Base-by-base conservation (phyloP, 2,329 filamentous ascomycete species). In the Ceratocystiopsis sp. region DNA sequence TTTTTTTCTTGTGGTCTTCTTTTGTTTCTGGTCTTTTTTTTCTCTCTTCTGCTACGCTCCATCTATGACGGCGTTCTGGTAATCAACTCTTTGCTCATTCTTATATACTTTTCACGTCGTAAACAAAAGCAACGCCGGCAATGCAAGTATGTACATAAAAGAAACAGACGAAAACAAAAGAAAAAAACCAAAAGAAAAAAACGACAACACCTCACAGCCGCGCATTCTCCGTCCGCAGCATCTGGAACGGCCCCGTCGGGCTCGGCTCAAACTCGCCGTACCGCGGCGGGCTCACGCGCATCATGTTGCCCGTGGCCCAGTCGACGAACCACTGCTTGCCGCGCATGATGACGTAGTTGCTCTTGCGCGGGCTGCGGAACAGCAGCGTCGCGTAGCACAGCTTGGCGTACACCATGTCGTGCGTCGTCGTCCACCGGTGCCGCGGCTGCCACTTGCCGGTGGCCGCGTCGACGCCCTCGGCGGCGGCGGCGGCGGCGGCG, bases 271-370 rank as follows among this genome's bases (percentile, higher is more conserved):
- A 59, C 51, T 73, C 69, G 36, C 67, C 67, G 51, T 75, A 75
- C 6, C 61, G 61, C 2, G 71, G 71, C 12, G 71, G 71, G 16
- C 67, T 58, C 17, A 72, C 68, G 15, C 67, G 61, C 25, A 66
- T 61, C 64, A 73, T 69, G 44, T 64, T 64, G 35, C 72, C 72
- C 15, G 69, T 74, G 14, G 58, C 57, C 72, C 72, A 76, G 59
- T 76, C 71, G 37, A 76, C 69, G 46, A 66, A 65, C 69, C 71
- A 76, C 52, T 70, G 64, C 54, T 69, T 73, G 37, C 71, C 72
- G 48, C 68, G 65, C 55, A 62, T 62, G 51, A 76, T 66, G 45
- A 76, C 65, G 49, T 70, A 71, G 51, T 73, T 71, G 47, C 65
- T 70, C 54, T 75, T 75, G 42, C 72, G 61, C 19, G 73, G 73